Conservation (phyloP, 2,329 filamentous ascomycete species). For the Chaetomium strumarium region DNA sequence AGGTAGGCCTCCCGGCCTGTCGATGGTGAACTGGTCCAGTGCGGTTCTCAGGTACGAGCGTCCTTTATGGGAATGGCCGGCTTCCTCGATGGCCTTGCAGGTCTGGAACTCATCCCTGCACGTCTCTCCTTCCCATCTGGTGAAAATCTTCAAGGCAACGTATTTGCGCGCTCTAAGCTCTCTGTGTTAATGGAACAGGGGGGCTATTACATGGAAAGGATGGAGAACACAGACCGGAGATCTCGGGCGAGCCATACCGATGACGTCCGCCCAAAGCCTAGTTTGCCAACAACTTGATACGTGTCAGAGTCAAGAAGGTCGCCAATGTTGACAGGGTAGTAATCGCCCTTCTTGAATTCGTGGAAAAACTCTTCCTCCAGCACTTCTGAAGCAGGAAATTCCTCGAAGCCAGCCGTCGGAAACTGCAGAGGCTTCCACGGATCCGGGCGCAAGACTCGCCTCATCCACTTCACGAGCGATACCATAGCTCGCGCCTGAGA, state of each 20-base stretch:
- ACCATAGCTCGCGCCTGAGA: too few relatives aligned
- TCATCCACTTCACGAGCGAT: too few relatives aligned
- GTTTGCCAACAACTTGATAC: conserved; percentile 8
- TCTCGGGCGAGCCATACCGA: conserved; percentile 10
- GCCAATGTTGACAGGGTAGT: conserved; percentile 1
- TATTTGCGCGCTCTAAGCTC: background rate
- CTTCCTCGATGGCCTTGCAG: conserved; percentile 19
- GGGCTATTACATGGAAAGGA: too few relatives aligned
- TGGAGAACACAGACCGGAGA: background rate
- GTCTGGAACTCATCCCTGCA: conserved; percentile 18
- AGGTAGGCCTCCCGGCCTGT: conserved; percentile 24
- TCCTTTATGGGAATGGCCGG: conserved; percentile 27
- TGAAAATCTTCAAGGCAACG: conserved; percentile 22
- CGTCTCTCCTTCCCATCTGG: conserved; percentile 6
- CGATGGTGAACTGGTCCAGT: conserved; percentile 29
- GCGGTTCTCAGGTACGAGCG: conserved; percentile 28
- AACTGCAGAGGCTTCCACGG: background rate
- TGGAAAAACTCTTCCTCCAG: conserved; percentile 5
- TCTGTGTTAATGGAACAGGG: too few relatives aligned
- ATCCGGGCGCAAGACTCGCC: too few relatives aligned
- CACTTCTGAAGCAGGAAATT: background rate
- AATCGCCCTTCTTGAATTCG: background rate
- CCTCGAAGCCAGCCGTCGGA: background rate
- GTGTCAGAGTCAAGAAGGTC: background rate
- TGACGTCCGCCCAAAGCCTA: conserved; percentile 2